Base-by-base conservation (phyloP, 805 yeast genomes). In the Candida berthetii region DNA sequence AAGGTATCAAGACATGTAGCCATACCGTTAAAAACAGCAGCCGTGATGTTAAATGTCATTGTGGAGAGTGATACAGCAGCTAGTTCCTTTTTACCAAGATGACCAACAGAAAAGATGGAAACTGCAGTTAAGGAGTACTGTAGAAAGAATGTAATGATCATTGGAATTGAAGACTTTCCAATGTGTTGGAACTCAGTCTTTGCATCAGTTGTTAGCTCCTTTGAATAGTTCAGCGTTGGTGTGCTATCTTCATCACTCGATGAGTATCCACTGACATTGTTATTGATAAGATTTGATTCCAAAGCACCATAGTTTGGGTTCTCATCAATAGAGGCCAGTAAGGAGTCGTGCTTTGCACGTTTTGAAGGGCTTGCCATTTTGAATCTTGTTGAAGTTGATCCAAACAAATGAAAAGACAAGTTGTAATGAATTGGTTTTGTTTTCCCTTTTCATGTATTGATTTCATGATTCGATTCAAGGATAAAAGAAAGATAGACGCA, bases 31-130 rank as follows among this genome's bases (percentile, higher is more conserved):
- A 85, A 80, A 28, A 85, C 69, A 0, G 95, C 87, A 49, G 83
- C 78, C 0, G 91, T 82, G 46, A 86, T 84, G 48, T 82, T 82
- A 1, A 87, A 84, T 1, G 93, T 85, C 89, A 85, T 86, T 0
- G 86, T 76, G 1, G 88, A 91, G 55, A 86, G 66, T 1, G 91
- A 82, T 5, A 85, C 91, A 0, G 95, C 95, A 3, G 90, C 93
- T 38, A 86, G 68, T 58, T 86, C 89, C 31, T 71, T 72, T 37
- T 83, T 85, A 31, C 96, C 96, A 39, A 85, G 60, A 53, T 80
- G 90, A n/a, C 93, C 91, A 1, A 89, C 96, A 58, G 73, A 60
- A 14, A 77, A 66, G 17, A 78, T 71, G 2, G 82, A 75, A 3
- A 71, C 76, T 2, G 77, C 73, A 4, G 76, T 66, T 25, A 78